Evolutionary conservation across 768 basidiomycete species (phyloP).

Genomic region (Kwoniella shandongensis): DNA sequence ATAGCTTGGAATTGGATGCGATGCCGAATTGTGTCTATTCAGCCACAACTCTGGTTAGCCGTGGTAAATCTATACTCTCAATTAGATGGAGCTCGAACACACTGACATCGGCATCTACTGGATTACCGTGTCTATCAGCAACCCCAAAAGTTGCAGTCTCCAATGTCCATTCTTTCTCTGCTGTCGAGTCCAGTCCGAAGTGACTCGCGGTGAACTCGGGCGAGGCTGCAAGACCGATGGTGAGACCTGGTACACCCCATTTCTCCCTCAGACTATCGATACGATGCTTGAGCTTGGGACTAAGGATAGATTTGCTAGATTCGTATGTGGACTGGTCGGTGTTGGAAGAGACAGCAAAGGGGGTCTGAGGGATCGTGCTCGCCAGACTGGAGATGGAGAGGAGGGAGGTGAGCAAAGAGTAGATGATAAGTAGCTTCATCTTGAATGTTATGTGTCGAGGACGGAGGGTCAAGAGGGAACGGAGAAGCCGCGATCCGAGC

Average conservation of each 20-base stretch:
- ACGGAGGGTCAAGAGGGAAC: no score
- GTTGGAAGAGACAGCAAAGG: no score
- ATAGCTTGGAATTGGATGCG: constrained; percentile 50
- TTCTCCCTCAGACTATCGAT: constrained; percentile 11
- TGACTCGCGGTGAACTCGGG: neutral
- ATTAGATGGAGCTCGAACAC: no score
- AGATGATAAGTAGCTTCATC: no score
- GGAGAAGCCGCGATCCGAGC: no score
- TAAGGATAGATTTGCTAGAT: constrained; percentile 1
- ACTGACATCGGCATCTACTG: constrained; percentile 12
- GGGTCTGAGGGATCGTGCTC: no score
- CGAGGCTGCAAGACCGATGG: constrained; percentile 13
- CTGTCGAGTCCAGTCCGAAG: neutral
- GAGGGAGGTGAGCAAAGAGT: no score
- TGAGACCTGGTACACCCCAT: constrained; percentile 13
- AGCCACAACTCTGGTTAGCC: no score
- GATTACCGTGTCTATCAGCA: constrained; percentile 4
- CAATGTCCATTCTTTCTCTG: neutral
- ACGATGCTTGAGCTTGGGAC: neutral
- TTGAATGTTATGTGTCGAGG: no score
- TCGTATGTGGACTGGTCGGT: no score
- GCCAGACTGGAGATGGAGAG: no score
- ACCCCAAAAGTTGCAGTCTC: constrained; percentile 11
- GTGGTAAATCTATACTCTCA: no score
- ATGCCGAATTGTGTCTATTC: constrained; percentile 41